Conservation (phyloP, 2,329 filamentous ascomycete species). For the Fusarium pseudograminearum region DNA sequence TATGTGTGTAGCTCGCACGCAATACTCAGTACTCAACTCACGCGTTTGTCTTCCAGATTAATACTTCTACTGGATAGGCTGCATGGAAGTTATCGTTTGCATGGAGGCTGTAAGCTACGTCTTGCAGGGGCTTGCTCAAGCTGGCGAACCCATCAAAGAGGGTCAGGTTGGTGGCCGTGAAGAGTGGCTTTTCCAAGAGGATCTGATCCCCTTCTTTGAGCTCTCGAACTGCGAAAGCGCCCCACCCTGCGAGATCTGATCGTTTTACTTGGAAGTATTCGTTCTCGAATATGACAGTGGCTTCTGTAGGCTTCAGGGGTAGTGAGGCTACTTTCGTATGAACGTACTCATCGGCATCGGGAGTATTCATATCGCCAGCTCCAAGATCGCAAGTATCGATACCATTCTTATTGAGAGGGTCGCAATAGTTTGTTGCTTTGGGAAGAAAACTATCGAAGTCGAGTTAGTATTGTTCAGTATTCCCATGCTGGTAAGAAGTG, state of each 20-base stretch:
- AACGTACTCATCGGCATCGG: background rate
- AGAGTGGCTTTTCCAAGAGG: slow-evolving; percentile 59
- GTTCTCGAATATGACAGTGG: slow-evolving; percentile 52
- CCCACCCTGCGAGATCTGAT: slow-evolving; percentile 59
- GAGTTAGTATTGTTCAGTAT: background rate
- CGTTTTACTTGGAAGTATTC: slow-evolving; percentile 55
- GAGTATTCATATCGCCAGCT: slow-evolving; percentile 21
- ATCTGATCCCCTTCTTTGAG: slow-evolving; percentile 57
- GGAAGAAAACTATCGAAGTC: slow-evolving; percentile 28
- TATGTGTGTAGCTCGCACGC: background rate
- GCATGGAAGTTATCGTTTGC: slow-evolving; percentile 53
- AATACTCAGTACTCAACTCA: slow-evolving; percentile 48
- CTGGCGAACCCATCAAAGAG: slow-evolving; percentile 54
- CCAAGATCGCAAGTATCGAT: slow-evolving; percentile 20
- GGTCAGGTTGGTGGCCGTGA: slow-evolving; percentile 49
- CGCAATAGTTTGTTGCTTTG: slow-evolving; percentile 27
- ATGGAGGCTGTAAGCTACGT: slow-evolving; percentile 55
- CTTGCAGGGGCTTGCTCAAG: slow-evolving; percentile 49
- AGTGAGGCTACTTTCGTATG: slow-evolving; percentile 1
- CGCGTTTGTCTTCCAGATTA: slow-evolving; percentile 61
- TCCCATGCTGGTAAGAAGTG: background rate
- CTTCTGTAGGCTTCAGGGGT: slow-evolving; percentile 7
- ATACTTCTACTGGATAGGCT: slow-evolving; percentile 12
- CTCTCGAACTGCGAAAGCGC: slow-evolving; percentile 59
- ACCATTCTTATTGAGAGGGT: slow-evolving; percentile 9